phyloP scores from a whole-genome alignment of 208 protist species.

The Balamuthia mandrillaris region DNA sequence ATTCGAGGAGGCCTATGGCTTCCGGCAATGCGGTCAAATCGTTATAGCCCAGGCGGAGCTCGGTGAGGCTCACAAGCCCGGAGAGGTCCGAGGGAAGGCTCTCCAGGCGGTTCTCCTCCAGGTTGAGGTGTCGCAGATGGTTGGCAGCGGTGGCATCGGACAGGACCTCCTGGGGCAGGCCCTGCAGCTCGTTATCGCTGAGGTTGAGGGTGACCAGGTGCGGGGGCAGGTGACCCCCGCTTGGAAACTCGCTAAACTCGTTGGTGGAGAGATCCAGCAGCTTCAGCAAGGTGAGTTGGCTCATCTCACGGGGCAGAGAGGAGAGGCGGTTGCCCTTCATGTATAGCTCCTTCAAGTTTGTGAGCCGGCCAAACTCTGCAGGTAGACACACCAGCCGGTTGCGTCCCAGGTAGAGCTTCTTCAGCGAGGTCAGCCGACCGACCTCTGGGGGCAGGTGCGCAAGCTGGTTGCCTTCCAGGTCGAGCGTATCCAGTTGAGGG shows the following conservation, averaged over 20 bases:
- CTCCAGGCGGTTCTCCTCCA: slow-evolving; percentile 21
- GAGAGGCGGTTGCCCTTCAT: slow-evolving; percentile 9
- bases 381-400: slow-evolving; percentile 18
- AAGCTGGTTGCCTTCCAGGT: slow-evolving; percentile 38
- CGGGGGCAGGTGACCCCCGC: background rate
- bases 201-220: slow-evolving; percentile 13
- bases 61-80: background rate
- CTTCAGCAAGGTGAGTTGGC: background rate
- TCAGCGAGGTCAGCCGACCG: slow-evolving; percentile 25
- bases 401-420: slow-evolving; percentile 48
- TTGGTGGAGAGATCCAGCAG: slow-evolving; percentile 9
- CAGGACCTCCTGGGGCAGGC: background rate
- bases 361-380: background rate
- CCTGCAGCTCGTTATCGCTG: background rate
- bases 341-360: background rate
- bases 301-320: background rate
- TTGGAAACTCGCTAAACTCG: background rate
- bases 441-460: slow-evolving; percentile 36
- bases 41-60: background rate
- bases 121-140: slow-evolving; percentile 14
- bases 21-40: background rate
- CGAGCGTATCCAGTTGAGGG: slow-evolving; percentile 4
- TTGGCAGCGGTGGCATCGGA: background rate
- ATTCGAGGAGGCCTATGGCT: background rate
- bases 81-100: background rate